Base-by-base conservation (phyloP, 2,329 filamentous ascomycete genomes). In the Xylariomycetidae sp. region DNA sequence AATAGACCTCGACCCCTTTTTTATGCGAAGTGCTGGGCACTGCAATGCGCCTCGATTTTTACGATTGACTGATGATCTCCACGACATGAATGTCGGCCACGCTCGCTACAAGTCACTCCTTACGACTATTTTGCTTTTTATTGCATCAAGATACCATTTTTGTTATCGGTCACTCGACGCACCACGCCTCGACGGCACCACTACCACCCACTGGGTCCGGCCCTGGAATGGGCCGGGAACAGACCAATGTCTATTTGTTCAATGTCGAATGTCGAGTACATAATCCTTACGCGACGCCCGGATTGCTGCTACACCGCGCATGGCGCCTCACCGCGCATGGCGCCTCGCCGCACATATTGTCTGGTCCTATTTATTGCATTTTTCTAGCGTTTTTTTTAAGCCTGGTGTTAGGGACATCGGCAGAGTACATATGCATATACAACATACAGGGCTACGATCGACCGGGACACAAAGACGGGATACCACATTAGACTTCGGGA, bases 101-200 rank as follows among this genome's bases (percentile, higher is more conserved):
- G 38, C 40, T 45, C 42, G 19, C 47, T 49, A 45, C n/a, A 32
- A 36, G 19, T 16, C 25, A 29, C 42, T 44, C 31, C 25, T 43
- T 36, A 23, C 25, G 17, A 12, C 33, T 33, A 31, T 34, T 40
- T 36, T 32, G 33, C 33, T 31, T 44, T 42, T 41, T 42, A 31
- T 46, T 44, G 31, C 47, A 39, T 40, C 39, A 51, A 54, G 48
- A 54, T 54, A 53, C 51, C 51, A 53, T 45, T 49, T 33, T 6
- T 30, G 26, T 31, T 10, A 15, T 13, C 30, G 19, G 22, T 27
- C 29, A 19, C 19, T 23, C 28, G 20, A 15, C 33, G 19, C 10
- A 23, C 16, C 17, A 33, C 17, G 30, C 20, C 30, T 13, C 19
- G 30, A 16, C 23, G 23, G 22, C 14, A 26, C 23, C 23, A 27